A percentile compares a stretch with the other conserved stretches of the same genome.
These are phyloP conservation scores for Thelephora ganbajun DNA, from an alignment of 768 basidiomycete species.

Conservation along the genomic window DNA sequence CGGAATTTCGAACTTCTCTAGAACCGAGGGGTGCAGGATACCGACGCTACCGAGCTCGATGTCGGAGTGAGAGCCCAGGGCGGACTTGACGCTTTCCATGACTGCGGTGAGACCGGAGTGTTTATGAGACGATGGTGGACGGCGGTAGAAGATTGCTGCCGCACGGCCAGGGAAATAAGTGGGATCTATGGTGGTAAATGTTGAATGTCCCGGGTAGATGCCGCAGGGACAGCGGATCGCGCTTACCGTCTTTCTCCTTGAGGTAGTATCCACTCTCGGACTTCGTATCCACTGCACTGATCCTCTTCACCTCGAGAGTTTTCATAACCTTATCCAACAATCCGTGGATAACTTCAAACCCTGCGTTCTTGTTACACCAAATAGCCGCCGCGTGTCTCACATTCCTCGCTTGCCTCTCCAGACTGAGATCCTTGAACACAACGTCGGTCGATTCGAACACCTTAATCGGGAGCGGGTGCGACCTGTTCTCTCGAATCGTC, in stretches of 20 bases:
- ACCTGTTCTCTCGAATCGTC: constrained; percentile 92
- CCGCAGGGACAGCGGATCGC: background rate
- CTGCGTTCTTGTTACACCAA: constrained; percentile 94
- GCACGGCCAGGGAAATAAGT: constrained; percentile 94
- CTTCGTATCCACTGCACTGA: constrained; percentile 39
- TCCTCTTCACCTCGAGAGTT: constrained; percentile 83
- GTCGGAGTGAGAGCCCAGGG: constrained; percentile 35
- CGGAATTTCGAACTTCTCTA: constrained; percentile 86
- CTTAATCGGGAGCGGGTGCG: constrained; percentile 81
- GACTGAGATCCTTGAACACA: constrained; percentile 67
- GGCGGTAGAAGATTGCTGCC: constrained; percentile 81
- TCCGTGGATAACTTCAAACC: constrained; percentile 94
- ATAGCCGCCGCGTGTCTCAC: constrained; percentile 79
- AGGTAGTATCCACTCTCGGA: constrained; percentile 82
- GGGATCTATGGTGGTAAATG: constrained; percentile 43
- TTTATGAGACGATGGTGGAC: constrained; percentile 27
- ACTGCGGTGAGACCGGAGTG: constrained; percentile 18
- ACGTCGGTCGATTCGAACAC: constrained; percentile 93
- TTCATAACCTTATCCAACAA: constrained; percentile 91
- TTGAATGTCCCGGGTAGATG: background rate
- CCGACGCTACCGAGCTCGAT: constrained; percentile 79
- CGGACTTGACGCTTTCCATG: constrained; percentile 31
- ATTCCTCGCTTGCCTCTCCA: constrained; percentile 81
- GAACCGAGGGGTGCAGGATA: constrained; percentile 83
- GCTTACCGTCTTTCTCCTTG: constrained; percentile 68